These are phyloP conservation scores for Neckera pumila DNA, from an alignment of 225 moss, liverwort and hornwort genomes.

Conservation along the genomic window DNA sequence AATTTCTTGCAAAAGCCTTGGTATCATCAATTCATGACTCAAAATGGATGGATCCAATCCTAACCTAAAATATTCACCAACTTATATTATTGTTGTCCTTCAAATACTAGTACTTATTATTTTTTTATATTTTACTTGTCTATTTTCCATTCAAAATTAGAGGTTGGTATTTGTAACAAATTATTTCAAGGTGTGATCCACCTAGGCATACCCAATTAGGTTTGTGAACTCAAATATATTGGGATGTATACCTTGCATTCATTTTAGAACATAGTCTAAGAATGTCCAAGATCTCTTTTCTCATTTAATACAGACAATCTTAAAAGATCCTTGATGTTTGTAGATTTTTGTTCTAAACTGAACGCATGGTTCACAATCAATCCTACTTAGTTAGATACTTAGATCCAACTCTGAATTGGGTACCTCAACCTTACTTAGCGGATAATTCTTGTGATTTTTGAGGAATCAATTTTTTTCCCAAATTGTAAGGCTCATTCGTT, in stretches of 20 bases:
- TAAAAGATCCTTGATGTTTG: not conserved
- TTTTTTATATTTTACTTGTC: not conserved
- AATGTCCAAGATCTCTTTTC: not conserved
- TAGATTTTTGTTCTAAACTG: not conserved
- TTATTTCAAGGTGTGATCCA: not conserved
- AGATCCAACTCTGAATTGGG: not conserved
- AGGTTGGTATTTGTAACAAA: not conserved
- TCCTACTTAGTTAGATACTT: too few species aligned
- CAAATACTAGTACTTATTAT: not conserved
- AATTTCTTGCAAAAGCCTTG: not conserved
- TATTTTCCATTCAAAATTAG: not conserved
- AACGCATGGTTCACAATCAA: not conserved
- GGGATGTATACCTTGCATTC: not conserved
- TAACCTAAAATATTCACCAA: not conserved
- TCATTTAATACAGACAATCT: not conserved
- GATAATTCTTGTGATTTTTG: not conserved
- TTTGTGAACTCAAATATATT: not conserved
- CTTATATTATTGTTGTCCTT: not conserved
- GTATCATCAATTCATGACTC: not conserved
- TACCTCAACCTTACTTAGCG: not conserved
- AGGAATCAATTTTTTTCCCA: not conserved
- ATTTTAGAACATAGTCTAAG: not conserved
- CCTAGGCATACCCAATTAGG: accelerated
- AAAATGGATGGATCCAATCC: accelerated
- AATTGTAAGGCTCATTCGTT: not conserved